A percentile compares a stretch with the other conserved stretches of the same genome.
These are phyloP conservation scores for Podila clonocystis DNA, from an alignment of 192 early-diverging fungal genomes.

Conservation along the genomic window DNA sequence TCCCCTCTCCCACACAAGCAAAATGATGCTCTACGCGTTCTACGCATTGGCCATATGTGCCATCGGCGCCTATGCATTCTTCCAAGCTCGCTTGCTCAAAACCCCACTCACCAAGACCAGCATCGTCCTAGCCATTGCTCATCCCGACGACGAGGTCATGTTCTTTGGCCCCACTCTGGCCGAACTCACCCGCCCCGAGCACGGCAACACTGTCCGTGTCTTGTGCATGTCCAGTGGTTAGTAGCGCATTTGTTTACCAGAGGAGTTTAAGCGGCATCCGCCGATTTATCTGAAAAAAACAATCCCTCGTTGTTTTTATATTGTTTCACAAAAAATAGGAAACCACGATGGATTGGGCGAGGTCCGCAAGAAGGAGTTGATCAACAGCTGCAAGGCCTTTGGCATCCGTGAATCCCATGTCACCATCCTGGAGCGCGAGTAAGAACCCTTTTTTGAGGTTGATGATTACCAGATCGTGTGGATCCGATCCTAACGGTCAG, in stretches of 20 bases:
- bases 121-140: conserved; percentile 82
- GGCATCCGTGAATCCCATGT: conserved; percentile 63
- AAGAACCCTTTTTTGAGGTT: conserved; percentile 23
- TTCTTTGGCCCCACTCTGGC: conserved; percentile 91
- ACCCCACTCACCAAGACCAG: conserved; percentile 31
- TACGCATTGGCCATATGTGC: conserved; percentile 22
- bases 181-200: conserved; percentile 54
- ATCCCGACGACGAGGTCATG: conserved; percentile 99
- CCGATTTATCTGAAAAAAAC: not conserved
- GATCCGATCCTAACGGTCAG: not conserved
- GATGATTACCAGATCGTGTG: not conserved
- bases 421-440: conserved; percentile 68
- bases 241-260: not conserved
- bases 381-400: conserved; percentile 65
- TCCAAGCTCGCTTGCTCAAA: conserved; percentile 27
- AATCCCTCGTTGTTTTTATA: not conserved
- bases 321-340: conserved; percentile 52
- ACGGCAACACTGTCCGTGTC: conserved; percentile 70
- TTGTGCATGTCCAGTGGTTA: conserved; percentile 90
- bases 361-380: conserved; percentile 69
- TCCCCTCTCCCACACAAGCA: not conserved
- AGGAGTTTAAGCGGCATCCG: too few species aligned
- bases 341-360: conserved; percentile 76
- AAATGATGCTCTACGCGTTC: conserved; percentile 26
- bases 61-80: conserved; percentile 35